A percentile compares a stretch with the other conserved stretches of the same genome.
phyloP scores from a whole-genome alignment of 768 basidiomycete genomes.

The Leccinum incarnatum region DNA sequence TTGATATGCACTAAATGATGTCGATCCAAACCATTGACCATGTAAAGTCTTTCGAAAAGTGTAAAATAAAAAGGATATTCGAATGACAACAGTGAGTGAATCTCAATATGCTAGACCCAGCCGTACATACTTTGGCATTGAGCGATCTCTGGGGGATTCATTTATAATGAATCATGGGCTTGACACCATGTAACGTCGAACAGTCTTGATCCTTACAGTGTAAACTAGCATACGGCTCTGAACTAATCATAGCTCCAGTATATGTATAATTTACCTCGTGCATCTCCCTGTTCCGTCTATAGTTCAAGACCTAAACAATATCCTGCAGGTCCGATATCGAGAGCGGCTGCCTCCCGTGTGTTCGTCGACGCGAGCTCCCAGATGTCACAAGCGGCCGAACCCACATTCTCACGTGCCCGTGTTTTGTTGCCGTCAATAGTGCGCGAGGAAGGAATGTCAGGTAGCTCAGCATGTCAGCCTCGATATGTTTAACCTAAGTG shows the following conservation, averaged over 20 bases:
- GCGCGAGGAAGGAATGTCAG: conserved; percentile 77
- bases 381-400: conserved; percentile 61
- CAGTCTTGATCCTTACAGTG: neutral
- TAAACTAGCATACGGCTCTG: neutral
- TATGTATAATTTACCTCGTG: conserved; percentile 15
- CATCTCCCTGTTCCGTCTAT: neutral
- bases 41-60: neutral
- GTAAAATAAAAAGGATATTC: neutral
- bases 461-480: conserved; percentile 72
- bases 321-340: conserved; percentile 33
- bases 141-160: too few species aligned
- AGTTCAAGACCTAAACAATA: conserved; percentile 14
- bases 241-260: neutral
- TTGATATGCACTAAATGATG: neutral
- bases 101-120: neutral
- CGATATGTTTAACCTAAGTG: conserved; percentile 72
- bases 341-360: conserved; percentile 29
- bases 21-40: neutral
- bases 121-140: neutral
- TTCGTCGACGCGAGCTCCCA: conserved; percentile 24
- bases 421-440: conserved; percentile 75
- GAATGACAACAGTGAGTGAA: too few species aligned
- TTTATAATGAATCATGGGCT: neutral
- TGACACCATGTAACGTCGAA: neutral
- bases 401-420: conserved; percentile 82